Percentiles rank a stretch among this genome's conserved stretches.
Conservation (phyloP, 345 rosid species). For the Citrus medica region DNA sequence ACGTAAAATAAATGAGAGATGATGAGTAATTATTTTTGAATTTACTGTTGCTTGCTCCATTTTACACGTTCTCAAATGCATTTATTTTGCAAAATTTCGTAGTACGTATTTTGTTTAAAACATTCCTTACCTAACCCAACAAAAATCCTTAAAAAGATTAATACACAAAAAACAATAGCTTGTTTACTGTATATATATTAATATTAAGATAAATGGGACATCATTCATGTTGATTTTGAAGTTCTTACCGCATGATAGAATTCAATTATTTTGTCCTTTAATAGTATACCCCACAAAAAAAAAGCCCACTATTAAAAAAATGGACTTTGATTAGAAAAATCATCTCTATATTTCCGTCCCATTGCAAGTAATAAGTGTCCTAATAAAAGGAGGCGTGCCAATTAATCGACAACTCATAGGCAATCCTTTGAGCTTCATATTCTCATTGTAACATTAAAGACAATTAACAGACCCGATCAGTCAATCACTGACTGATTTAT, state of each 20-base stretch:
- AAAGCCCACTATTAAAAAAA: slow-evolving; percentile 10
- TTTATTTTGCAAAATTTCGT: neutral
- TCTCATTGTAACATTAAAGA: neutral
- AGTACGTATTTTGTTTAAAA: neutral
- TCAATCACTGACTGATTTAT: neutral
- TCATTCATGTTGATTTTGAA: neutral
- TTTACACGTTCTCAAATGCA: neutral
- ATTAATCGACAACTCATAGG: slow-evolving; percentile 35
- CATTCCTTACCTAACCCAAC: neutral
- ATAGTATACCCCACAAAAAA: slow-evolving; percentile 13
- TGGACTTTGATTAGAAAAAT: slow-evolving; percentile 24
- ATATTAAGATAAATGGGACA: neutral
- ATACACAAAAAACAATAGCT: no score
- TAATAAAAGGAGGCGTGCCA: slow-evolving; percentile 19
- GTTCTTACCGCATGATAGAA: neutral
- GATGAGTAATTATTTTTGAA: no score
- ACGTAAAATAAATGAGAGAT: no score
- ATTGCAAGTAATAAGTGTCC: slow-evolving; percentile 19
- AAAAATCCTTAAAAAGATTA: neutral
- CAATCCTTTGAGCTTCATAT: slow-evolving; percentile 16
- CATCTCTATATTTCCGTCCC: slow-evolving; percentile 7
- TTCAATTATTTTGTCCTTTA: slow-evolving; percentile 11
- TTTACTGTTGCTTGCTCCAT: neutral
- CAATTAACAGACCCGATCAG: neutral
- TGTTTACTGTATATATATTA: neutral